Base-by-base conservation (phyloP, 1,284 basidiomycete genomes). In the Grifola frondosa region DNA sequence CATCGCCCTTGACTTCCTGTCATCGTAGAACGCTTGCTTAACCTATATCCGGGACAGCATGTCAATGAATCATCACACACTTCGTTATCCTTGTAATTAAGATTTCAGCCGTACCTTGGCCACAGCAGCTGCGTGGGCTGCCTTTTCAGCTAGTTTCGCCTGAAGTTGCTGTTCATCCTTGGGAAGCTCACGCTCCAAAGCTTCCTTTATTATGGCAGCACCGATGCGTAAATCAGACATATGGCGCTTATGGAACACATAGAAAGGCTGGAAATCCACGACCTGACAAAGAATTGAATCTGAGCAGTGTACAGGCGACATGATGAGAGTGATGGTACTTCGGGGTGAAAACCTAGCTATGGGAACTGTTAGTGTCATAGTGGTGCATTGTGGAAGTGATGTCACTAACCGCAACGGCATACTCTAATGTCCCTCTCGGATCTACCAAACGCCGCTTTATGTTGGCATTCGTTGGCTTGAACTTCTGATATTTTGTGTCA, bases 381-480 rank as follows among this genome's bases (percentile, higher is more conserved):
- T 35, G 29, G 55, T 37, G 42, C 21, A 30, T 6, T 26, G 33
- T 8, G 24, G n/a, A 43, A 30, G 17, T 20, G 21, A 16, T 8
- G 6, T 17, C 16, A 60, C 77, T 54, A 24, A 88, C 88, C 58
- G 77, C 84, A 33, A 87, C 71, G 3, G 84, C 85, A 66, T 85
- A 90, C 60, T 91, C 88, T 30, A 91, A 64, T 0, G 84, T 74
- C 2, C 88, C 88, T 58, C 82, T 87, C 1, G 78, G 75, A 23
- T 74, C 64, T n/a, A 78, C 64, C 22, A 88, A 59, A 40, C 77
- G 64, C 13, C 72, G 66, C 64, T 83, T 82, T 65, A 88, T 84
- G n/a, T 69, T 69, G 30, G 59, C 59, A 53, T 91, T 91, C 15
- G 85, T 88, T 5, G 78, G 70, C 64, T 88, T 90, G 72, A 91